phyloP scores from a whole-genome alignment of 345 rosid species.

The Ricinus communis region DNA sequence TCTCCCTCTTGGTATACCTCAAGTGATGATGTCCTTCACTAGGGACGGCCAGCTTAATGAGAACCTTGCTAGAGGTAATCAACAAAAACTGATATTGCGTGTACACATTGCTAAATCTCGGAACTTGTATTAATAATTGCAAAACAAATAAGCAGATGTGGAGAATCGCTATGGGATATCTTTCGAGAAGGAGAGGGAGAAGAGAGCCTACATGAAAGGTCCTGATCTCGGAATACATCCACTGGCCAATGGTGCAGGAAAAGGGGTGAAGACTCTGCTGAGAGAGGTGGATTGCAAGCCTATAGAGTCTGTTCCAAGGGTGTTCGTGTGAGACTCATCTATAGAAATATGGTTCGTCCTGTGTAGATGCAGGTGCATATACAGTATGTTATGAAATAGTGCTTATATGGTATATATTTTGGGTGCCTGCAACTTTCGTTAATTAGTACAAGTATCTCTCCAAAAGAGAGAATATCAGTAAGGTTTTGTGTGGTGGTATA shows the following conservation, averaged over 20 bases:
- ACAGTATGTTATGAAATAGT: too few relatives aligned
- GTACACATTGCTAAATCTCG: too few relatives aligned
- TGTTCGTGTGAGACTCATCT: slow-evolving; percentile 42
- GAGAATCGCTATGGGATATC: slow-evolving; percentile 49
- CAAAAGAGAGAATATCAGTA: too few relatives aligned
- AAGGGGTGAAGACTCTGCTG: slow-evolving; percentile 44
- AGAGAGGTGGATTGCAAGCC: slow-evolving; percentile 65
- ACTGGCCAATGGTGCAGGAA: slow-evolving; percentile 61
- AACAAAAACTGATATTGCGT: too few relatives aligned
- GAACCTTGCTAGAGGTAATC: slow-evolving; percentile 41
- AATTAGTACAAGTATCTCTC: too few relatives aligned
- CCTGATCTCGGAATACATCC: slow-evolving; percentile 68
- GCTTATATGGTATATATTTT: too few relatives aligned
- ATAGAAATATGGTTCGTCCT: too few relatives aligned
- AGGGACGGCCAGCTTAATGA: slow-evolving; percentile 65
- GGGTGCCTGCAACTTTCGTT: too few relatives aligned
- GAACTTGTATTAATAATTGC: too few relatives aligned
- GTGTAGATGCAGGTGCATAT: too few relatives aligned
- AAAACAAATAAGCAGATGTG: slow-evolving; percentile 43
- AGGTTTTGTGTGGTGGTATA: too few relatives aligned
- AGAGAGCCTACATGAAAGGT: slow-evolving; percentile 59
- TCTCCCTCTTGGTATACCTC: slow-evolving; percentile 75
- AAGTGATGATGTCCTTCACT: slow-evolving; percentile 72
- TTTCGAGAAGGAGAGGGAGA: slow-evolving; percentile 49
- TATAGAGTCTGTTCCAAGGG: slow-evolving; percentile 46